A percentile compares a stretch with the other conserved stretches of the same genome.
These are phyloP conservation scores for Hypoxylon fragiforme DNA, from an alignment of 495 filamentous ascomycete genomes.

Conservation along the genomic window DNA sequence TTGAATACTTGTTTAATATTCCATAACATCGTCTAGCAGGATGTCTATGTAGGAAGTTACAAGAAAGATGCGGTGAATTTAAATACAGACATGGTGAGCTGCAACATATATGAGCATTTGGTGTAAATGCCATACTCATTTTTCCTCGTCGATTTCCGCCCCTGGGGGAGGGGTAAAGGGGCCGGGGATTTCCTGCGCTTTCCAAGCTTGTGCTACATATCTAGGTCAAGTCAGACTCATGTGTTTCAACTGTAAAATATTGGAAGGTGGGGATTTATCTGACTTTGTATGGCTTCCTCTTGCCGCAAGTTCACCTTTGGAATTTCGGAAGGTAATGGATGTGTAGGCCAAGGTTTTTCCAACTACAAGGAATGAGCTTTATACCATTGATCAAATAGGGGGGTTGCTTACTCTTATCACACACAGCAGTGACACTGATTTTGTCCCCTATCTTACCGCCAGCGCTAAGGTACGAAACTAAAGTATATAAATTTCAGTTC, in stretches of 20 bases:
- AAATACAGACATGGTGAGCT: too few species aligned
- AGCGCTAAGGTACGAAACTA: conserved; percentile 87
- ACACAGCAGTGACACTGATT: conserved; percentile 67
- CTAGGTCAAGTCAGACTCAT: conserved; percentile 12
- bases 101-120: too few species aligned
- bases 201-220: conserved; percentile 32
- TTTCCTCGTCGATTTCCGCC: conserved; percentile 16
- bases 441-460: conserved; percentile 83
- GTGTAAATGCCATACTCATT: too few species aligned
- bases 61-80: too few species aligned
- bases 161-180: conserved; percentile 17
- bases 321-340: conserved; percentile 74
- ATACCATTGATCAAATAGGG: background rate
- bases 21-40: too few species aligned
- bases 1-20: background rate
- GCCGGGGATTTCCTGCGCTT: conserved; percentile 22
- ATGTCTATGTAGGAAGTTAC: too few species aligned
- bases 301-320: conserved; percentile 76
- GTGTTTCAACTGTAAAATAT: background rate
- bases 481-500: background rate
- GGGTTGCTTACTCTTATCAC: conserved; percentile 75
- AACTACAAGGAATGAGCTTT: conserved; percentile 55
- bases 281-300: conserved; percentile 96
- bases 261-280: conserved; percentile 30
- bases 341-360: conserved; percentile 94